Evolutionary conservation across 345 rosid species (phyloP), one percentile per base, ranked within the genome.

Genomic region (Populus simonii): DNA sequence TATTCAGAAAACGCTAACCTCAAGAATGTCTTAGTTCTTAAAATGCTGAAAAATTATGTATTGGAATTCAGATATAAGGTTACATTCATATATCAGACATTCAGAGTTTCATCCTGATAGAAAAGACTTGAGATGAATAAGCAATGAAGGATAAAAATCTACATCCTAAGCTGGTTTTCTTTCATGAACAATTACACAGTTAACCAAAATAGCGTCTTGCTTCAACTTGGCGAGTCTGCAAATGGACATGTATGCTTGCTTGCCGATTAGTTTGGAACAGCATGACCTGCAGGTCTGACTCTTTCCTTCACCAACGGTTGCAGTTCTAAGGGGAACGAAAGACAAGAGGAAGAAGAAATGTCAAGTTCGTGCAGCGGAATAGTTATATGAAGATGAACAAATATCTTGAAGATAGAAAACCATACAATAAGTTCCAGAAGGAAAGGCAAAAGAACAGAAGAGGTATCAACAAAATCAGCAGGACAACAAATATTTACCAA

Each of bases 291-390:
- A 7, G 74, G 68, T 36, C n/a, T 53, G 33, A 77, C 74, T 75
- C 76, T 81, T 53, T 61, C 81, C 83, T 80, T 87, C 73, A 76
- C 82, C 27, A 59, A 77, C 4, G 86, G 83, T 35, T 82, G 80
- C 38, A 85, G 86, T 70, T 81, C 89, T 85, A 76, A 8, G 76
- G 57, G 8, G 22, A 20, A 70, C 27, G 11, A n/a, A 49, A 78
- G 41, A 36, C 2, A 2, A 55, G 33, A 38, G 38, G 23, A 17
- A 25, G 68, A 7, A 51, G 16, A 29, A 36, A 66, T 27, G 8
- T 7, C 23, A 47, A 31, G 16, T 33, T 27, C 3, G 39, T 51
- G 20, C 43, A 8, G 59, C 4, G 31, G 15, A 35, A 9, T 31
- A 53, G 2, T 5, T 53, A 22, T 17, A 33, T 36, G 45, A 38